These are phyloP conservation scores for Hypholoma sublateritium DNA, from an alignment of 768 basidiomycete species.

Conservation along the genomic window DNA sequence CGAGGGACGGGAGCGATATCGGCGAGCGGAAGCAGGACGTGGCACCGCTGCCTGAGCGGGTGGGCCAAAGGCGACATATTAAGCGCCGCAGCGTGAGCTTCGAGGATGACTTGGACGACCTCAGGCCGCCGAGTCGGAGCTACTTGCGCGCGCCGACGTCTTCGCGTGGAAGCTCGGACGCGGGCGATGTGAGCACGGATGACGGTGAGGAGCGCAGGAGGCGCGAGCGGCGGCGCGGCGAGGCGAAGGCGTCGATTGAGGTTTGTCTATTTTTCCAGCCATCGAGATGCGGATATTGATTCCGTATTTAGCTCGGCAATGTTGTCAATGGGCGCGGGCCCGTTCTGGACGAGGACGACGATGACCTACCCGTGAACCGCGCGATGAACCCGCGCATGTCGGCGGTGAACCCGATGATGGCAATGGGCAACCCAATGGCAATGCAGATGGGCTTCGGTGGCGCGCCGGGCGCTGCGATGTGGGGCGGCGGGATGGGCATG, in stretches of 20 bases:
- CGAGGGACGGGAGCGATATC: constrained; percentile 74
- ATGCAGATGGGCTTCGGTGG: constrained; percentile 32
- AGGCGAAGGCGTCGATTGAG: constrained; percentile 88
- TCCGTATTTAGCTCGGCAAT: constrained; percentile 70
- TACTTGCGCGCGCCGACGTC: constrained; percentile 21
- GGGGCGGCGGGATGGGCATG: constrained; percentile 10
- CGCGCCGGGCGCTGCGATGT: constrained; percentile 11
- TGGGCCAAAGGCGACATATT: constrained; percentile 17
- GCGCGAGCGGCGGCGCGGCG: constrained; percentile 72
- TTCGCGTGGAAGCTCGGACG: constrained; percentile 28
- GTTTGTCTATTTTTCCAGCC: constrained; percentile 39
- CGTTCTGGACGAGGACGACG: constrained; percentile 53
- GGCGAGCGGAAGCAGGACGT: constrained; percentile 17
- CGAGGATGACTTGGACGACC: constrained; percentile 43
- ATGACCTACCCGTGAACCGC: constrained; percentile 49
- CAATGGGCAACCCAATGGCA: constrained; percentile 32
- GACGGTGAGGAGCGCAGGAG: constrained; percentile 54
- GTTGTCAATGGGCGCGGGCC: constrained; percentile 80
- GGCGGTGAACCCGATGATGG: constrained; percentile 46
- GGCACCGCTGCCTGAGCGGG: too few species aligned
- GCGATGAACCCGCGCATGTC: constrained; percentile 39
- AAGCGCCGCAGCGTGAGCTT: constrained; percentile 72
- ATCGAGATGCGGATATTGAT: neutral
- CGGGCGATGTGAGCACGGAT: constrained; percentile 36
- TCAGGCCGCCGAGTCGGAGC: constrained; percentile 16